Evolutionary conservation across 2,329 filamentous ascomycete species (phyloP).

Genomic region (Gnomoniopsis smithogilvyi): DNA sequence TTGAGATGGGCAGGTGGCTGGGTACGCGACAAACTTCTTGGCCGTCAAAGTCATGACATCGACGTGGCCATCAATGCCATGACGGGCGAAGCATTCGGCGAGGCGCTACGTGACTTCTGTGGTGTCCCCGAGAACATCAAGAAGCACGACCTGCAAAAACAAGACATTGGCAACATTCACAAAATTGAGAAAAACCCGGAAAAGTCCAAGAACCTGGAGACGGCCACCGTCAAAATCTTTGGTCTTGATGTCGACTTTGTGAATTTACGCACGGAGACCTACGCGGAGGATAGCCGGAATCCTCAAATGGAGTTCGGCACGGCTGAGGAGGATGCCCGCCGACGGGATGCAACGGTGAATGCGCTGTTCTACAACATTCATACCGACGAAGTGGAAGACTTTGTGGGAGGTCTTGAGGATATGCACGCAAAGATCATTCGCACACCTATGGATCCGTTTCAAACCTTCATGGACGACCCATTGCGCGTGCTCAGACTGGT

Average conservation of each 20-base stretch:
- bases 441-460: conserved; percentile 81
- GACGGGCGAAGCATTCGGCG: conserved; percentile 76
- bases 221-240: conserved; percentile 80
- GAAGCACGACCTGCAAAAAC: conserved; percentile 55
- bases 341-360: conserved; percentile 91
- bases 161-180: conserved; percentile 72
- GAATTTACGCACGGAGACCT: conserved; percentile 89
- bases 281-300: conserved; percentile 83
- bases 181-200: conserved; percentile 91
- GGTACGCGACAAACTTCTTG: conserved; percentile 81
- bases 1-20: conserved; percentile 82
- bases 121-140: conserved; percentile 54
- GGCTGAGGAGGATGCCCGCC: conserved; percentile 81
- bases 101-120: conserved; percentile 66
- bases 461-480: conserved; percentile 94
- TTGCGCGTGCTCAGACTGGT: conserved; percentile 82
- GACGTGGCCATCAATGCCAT: conserved; percentile 83
- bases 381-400: conserved; percentile 76
- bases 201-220: conserved; percentile 95
- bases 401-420: conserved; percentile 75
- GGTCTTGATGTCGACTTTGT: conserved; percentile 91
- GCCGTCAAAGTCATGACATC: conserved; percentile 72
- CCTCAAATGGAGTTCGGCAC: conserved; percentile 93
- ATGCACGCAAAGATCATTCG: conserved; percentile 70
- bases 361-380: conserved; percentile 94